Evolutionary conservation across 2,329 filamentous ascomycete species (phyloP).

Genomic region (Davidsoniella neocaledoniae): DNA sequence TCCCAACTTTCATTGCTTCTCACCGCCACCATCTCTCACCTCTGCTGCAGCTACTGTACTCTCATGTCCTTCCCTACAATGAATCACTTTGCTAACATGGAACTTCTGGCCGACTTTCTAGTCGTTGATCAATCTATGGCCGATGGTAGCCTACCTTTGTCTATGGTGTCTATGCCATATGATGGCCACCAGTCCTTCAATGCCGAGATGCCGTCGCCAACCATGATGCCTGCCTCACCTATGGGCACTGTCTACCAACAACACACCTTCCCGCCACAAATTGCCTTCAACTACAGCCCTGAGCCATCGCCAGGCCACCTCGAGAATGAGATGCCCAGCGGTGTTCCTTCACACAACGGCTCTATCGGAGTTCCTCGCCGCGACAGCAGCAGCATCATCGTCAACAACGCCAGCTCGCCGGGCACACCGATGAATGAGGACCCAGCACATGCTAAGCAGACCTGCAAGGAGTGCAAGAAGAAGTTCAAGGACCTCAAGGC

Average conservation of each 20-base stretch:
- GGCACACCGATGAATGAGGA: conserved; percentile 41
- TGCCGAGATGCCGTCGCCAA: conserved; percentile 6
- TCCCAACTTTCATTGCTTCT: background rate
- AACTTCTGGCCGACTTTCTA: background rate
- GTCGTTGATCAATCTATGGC: conserved; percentile 1
- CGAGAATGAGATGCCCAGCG: background rate
- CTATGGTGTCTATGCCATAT: conserved; percentile 2
- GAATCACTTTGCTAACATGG: conserved; percentile 1
- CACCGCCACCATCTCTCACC: background rate
- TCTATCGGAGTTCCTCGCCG: background rate
- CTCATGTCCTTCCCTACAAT: background rate
- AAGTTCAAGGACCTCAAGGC: conserved; percentile 84
- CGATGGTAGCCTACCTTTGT: conserved; percentile 2
- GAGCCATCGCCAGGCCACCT: too few species aligned
- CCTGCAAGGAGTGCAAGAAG: conserved; percentile 68
- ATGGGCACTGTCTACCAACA: conserved; percentile 5
- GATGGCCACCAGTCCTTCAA: background rate
- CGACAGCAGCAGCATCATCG: background rate
- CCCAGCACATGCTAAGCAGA: conserved; percentile 39
- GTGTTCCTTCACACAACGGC: background rate
- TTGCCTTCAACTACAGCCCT: too few species aligned
- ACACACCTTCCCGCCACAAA: background rate
- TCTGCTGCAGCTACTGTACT: background rate
- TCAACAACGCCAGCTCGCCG: conserved; percentile 2
- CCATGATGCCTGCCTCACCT: conserved; percentile 7